Conservation (phyloP, 768 basidiomycete genomes). For the Lanmaoa rubissima region DNA sequence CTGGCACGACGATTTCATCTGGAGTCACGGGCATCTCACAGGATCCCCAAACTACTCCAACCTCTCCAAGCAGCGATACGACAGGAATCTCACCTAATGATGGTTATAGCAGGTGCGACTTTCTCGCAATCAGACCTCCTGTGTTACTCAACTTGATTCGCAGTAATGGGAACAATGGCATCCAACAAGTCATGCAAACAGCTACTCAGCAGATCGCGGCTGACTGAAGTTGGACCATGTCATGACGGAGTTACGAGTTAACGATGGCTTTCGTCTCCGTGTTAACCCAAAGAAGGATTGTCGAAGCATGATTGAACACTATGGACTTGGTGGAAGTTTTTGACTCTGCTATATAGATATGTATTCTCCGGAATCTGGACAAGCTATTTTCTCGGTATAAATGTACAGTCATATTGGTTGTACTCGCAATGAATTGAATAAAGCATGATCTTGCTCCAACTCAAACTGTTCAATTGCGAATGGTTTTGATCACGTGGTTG, state of each 20-base stretch:
- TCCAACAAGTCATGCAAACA: conserved; percentile 32
- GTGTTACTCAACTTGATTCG: conserved; percentile 7
- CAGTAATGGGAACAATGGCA: conserved; percentile 30
- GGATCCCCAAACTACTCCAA: conserved; percentile 31
- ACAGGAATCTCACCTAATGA: conserved; percentile 63
- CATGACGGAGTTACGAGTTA: background rate
- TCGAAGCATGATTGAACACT: background rate
- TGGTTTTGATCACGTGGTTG: conserved; percentile 16
- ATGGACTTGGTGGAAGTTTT: background rate
- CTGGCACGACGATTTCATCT: conserved; percentile 45
- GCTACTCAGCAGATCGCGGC: conserved; percentile 37
- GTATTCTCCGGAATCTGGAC: background rate
- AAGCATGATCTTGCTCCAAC: too few relatives aligned
- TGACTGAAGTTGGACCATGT: conserved; percentile 14
- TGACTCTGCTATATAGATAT: background rate
- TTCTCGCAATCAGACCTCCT: background rate
- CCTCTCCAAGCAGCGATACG: conserved; percentile 29
- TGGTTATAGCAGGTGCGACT: conserved; percentile 48
- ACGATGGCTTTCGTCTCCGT: background rate
- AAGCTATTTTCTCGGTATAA: background rate
- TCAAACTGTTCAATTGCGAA: too few relatives aligned
- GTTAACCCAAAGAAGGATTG: background rate
- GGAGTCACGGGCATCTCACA: conserved; percentile 30
- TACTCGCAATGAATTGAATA: background rate
- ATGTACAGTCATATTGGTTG: background rate